Evolutionary conservation across 306 rosid species (phyloP), one percentile per base, ranked within the genome.

Genomic region (Cucumis hystrix): DNA sequence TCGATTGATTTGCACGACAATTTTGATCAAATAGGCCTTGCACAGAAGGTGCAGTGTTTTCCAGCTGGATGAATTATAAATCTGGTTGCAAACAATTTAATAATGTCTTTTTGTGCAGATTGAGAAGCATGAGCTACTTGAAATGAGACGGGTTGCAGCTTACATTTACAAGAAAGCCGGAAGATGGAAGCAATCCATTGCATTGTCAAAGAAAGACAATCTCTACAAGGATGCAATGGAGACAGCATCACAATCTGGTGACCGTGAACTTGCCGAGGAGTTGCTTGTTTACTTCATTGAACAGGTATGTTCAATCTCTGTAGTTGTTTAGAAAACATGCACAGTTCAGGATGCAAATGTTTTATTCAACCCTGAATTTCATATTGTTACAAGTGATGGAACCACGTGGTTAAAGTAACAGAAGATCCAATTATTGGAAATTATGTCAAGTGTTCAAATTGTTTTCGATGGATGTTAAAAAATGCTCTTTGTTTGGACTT

Each of bases 221-320:
- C 97, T 95, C 79, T 92, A 95, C 99, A 95, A 91, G 85, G 99
- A 95, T 85, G 96, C 97, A 81, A 95, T 95, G 99, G 99, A 95
- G 90, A 95, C 99, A 6, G 97, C 98, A 43, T 95, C 99, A 1
- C 99, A 95, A 79, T 95, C 99, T 57, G 98, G 99, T 77, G 99
- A 92, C 69, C 99, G 98, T 13, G 97, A 92, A 89, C 96, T 95
- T 78, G 98, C 99, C 0, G 99, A 95, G 83, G 98, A 95, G 86
- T 87, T 95, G 85, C 97, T 95, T 33, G 91, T 92, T 71, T 95
- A 91, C 82, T 95, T 92, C 85, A 95, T 95, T 83, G 98, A 95
- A 81, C 87, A 95, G 97, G 99, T 92, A 80, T 51, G 45, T 78
- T 73, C 18, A 18, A 51, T 73, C 28, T 28, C 11, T 52, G 6